Conservation (phyloP, 306 rosid genomes). For the Sindora glabra region DNA sequence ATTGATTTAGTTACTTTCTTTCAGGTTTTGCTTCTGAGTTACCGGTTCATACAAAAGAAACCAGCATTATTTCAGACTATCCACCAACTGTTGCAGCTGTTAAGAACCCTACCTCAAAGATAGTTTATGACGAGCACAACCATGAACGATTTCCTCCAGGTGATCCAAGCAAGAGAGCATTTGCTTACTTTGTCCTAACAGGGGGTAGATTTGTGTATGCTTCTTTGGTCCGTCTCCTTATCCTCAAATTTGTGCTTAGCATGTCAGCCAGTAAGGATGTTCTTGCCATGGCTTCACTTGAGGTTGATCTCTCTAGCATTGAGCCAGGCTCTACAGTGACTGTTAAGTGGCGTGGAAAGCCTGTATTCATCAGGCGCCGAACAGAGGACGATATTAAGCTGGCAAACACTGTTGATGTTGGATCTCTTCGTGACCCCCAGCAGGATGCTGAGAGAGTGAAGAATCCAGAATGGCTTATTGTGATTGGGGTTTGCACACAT, state of each 20-base stretch:
- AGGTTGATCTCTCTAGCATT: conserved; percentile 81
- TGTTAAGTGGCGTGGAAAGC: conserved; percentile 90
- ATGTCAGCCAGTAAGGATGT: conserved; percentile 94
- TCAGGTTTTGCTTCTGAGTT: conserved; percentile 60
- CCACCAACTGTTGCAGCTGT: conserved; percentile 62
- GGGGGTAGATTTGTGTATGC: conserved; percentile 84
- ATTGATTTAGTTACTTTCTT: neutral
- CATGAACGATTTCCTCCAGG: conserved; percentile 78
- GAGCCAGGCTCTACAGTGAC: conserved; percentile 78
- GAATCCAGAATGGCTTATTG: conserved; percentile 78
- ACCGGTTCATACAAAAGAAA: conserved; percentile 35
- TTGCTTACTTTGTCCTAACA: conserved; percentile 78
- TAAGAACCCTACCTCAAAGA: conserved; percentile 67
- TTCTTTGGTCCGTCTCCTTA: conserved; percentile 63
- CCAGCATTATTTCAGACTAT: conserved; percentile 36
- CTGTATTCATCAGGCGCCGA: conserved; percentile 81
- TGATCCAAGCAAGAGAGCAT: conserved; percentile 89
- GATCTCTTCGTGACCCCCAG: conserved; percentile 76
- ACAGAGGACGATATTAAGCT: conserved; percentile 66
- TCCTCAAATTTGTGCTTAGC: conserved; percentile 79
- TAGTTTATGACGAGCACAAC: conserved; percentile 62
- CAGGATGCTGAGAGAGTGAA: conserved; percentile 65
- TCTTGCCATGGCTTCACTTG: conserved; percentile 79
- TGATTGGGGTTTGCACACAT: conserved; percentile 84
- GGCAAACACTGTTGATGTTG: conserved; percentile 70